Base-by-base conservation (phyloP, 768 basidiomycete species). In the Ramaria sp. region DNA sequence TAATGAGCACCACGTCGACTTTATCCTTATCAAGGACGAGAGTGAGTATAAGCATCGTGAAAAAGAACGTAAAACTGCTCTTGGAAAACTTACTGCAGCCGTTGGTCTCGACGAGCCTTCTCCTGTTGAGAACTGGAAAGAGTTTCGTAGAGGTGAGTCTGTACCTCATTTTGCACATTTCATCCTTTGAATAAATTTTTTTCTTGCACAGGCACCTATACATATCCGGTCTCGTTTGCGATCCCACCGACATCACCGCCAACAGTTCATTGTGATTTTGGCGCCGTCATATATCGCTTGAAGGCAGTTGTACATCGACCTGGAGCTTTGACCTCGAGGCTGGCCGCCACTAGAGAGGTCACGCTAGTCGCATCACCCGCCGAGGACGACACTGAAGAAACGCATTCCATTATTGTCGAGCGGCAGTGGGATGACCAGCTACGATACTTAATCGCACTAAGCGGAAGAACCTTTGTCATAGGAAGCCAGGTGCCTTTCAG, bases 221-320 rank as follows among this genome's bases (percentile, higher is more conserved):
- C 85, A 16, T 98, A 91, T 67, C 95, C 95, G 2, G 87, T 99
- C 62, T 88, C 88, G 13, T 93, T 97, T 66, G 74, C 82, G 16
- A 82, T 99, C 53, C 90, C 95, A 0, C 73, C 80, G 5, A 76
- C 79, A 56, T 75, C 85, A 3, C 91, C 93, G 2, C 89, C 95
- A 1, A 81, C 83, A 0, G 71, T 94, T 58, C 72, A 74, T 41
- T 83, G 83, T 57, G 78, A 83, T 37, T 85, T 79, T 60, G 95
- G 93, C 8, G 76, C 79, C 2, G 81, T 96, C 12, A 65, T 65
- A 1, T 99, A 96, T 82, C 71, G 73, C 41, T 76, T 97, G 20
- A 86, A 81, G 63, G 94, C 91, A 2, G 77, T 73, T 32, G 91
- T 88, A 3, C 84, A 87, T 60, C 83, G 91, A 0, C 88, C 87